These are phyloP conservation scores for Macadamia integrifolia DNA, from an alignment of 164 flowering plant genomes.

Conservation along the genomic window DNA sequence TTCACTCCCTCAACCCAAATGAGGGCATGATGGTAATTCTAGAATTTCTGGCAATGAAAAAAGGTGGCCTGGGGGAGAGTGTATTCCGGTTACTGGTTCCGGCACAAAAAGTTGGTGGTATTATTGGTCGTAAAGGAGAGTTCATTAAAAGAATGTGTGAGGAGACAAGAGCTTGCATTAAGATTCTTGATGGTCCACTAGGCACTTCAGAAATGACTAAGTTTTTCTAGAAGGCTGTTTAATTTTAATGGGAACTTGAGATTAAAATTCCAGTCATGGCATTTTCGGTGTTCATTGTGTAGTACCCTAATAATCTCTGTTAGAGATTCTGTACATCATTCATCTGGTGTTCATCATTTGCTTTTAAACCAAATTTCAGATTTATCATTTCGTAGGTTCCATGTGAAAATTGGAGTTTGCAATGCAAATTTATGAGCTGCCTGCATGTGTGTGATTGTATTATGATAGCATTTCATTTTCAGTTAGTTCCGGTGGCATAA, in stretches of 20 bases:
- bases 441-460: background rate
- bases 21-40: background rate
- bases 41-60: slow-evolving; percentile 44
- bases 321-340: background rate
- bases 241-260: background rate
- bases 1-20: too few relatives aligned
- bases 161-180: too few relatives aligned
- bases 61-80: slow-evolving; percentile 95
- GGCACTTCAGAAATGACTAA: slow-evolving; percentile 88
- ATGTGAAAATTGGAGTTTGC: too few relatives aligned
- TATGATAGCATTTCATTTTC: background rate
- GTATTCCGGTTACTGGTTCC: slow-evolving; percentile 91
- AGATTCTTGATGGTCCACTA: slow-evolving; percentile 72
- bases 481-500: background rate
- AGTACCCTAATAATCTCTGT: background rate
- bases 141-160: too few relatives aligned
- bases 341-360: background rate
- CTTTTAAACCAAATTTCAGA: background rate
- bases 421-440: background rate
- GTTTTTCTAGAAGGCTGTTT: slow-evolving; percentile 21
- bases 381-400: background rate
- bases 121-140: slow-evolving; percentile 92
- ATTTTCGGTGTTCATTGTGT: background rate
- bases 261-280: background rate
- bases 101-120: slow-evolving; percentile 85